Conservation (phyloP, 768 basidiomycete genomes). For the Leccinum subgranulosum region DNA sequence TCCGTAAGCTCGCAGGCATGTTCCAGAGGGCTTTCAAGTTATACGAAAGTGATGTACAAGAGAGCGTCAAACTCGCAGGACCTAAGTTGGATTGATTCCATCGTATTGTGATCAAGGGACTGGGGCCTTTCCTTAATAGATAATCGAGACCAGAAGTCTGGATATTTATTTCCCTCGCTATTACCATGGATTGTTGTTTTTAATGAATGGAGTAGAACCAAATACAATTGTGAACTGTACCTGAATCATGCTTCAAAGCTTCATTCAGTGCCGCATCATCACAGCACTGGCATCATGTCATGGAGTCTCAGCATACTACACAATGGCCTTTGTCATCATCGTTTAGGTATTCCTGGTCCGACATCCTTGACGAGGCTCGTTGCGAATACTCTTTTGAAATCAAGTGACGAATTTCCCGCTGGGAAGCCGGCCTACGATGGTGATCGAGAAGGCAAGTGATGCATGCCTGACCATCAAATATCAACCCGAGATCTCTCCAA, state of each 20-base stretch:
- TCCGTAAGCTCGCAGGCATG: constrained; percentile 87
- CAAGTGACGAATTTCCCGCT: constrained; percentile 11
- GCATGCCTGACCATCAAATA: constrained; percentile 30
- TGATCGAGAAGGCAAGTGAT: constrained; percentile 18
- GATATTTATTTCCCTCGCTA: not conserved
- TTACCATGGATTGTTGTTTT: constrained; percentile 7
- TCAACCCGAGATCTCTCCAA: constrained; percentile 17
- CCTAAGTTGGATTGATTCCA: constrained; percentile 41
- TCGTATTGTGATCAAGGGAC: not conserved
- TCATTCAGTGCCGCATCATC: too few relatives aligned
- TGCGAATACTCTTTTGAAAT: constrained; percentile 8
- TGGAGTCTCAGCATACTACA: constrained; percentile 19
- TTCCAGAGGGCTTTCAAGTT: constrained; percentile 91
- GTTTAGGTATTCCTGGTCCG: constrained; percentile 8
- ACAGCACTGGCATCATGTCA: too few relatives aligned
- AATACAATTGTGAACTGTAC: constrained; percentile 9
- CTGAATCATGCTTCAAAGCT: not conserved
- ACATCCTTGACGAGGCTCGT: not conserved
- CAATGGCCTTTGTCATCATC: not conserved
- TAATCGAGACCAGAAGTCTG: not conserved
- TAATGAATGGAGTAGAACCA: not conserved
- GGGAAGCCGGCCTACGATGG: constrained; percentile 18
- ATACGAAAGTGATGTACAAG: constrained; percentile 84
- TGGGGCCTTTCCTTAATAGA: not conserved
- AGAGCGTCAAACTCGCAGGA: constrained; percentile 79